Evolutionary conservation across 2,329 filamentous ascomycete species (phyloP).

Genomic region (Colletotrichum cereale): DNA sequence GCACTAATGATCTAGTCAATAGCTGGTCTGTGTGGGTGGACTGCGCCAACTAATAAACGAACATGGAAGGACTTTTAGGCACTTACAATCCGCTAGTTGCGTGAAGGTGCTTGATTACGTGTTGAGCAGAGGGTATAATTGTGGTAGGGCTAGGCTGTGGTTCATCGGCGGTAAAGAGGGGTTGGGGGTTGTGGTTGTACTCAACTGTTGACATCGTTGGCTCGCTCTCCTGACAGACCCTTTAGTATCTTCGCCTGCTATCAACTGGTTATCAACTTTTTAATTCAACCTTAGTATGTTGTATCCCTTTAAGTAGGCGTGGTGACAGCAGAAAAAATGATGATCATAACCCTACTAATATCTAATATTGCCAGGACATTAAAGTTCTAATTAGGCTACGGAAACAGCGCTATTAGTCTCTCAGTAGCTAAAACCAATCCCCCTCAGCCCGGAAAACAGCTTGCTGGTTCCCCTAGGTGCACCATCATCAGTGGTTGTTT

Average conservation of each 20-base stretch:
- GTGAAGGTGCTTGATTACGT: not conserved
- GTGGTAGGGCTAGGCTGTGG: not conserved
- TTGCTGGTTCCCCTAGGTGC: no score
- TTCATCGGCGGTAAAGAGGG: not conserved
- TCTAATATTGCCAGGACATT: not conserved
- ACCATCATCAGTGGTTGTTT: not conserved
- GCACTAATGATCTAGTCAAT: no score
- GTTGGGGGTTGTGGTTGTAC: not conserved
- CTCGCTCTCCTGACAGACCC: not conserved
- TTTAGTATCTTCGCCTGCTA: not conserved
- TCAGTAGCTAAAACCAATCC: no score
- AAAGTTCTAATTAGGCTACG: not conserved
- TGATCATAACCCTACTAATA: not conserved
- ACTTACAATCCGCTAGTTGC: not conserved
- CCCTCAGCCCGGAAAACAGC: no score
- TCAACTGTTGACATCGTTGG: not conserved
- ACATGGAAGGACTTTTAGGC: not conserved
- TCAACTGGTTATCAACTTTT: not conserved
- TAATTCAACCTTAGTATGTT: not conserved
- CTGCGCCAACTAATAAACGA: not conserved
- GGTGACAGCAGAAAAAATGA: not conserved
- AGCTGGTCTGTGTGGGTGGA: no score
- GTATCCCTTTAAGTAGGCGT: not conserved
- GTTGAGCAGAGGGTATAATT: not conserved
- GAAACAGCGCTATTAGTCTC: not conserved